Evolutionary conservation across 768 basidiomycete genomes (phyloP).

Genomic region (Lentinula edodes): DNA sequence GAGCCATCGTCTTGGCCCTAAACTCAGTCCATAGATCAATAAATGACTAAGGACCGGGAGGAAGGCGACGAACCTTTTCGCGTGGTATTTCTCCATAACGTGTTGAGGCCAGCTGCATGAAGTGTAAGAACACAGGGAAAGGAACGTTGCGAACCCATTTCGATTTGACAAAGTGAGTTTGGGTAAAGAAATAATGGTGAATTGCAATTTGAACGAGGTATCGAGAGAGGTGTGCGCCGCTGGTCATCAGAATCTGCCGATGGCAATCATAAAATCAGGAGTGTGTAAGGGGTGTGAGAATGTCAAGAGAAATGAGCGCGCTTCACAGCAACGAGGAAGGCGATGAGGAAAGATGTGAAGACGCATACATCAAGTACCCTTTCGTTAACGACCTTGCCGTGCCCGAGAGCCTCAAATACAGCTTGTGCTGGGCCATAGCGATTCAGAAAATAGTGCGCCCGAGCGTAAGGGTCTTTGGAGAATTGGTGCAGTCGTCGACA

Average conservation of each 20-base stretch:
- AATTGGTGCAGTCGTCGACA: constrained; percentile 57
- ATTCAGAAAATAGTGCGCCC: constrained; percentile 72
- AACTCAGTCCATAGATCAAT: background rate
- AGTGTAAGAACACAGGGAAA: constrained; percentile 55
- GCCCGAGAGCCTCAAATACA: constrained; percentile 68
- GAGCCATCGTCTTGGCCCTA: constrained; percentile 72
- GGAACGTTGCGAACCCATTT: constrained; percentile 66
- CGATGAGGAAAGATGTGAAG: constrained; percentile 13
- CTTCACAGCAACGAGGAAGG: constrained; percentile 8
- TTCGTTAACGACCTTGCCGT: constrained; percentile 59
- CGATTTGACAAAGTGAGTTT: constrained; percentile 69
- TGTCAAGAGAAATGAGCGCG: constrained; percentile 10
- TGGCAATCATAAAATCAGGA: constrained; percentile 11
- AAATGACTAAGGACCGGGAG: background rate
- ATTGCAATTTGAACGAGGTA: constrained; percentile 75
- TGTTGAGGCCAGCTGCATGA: constrained; percentile 52
- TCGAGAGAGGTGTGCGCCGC: constrained; percentile 73
- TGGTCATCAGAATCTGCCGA: constrained; percentile 61
- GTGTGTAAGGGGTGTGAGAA: constrained; percentile 17
- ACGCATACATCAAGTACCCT: constrained; percentile 62
- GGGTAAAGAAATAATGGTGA: constrained; percentile 73
- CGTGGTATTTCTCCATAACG: constrained; percentile 62
- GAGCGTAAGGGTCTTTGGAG: constrained; percentile 68
- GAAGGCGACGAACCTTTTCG: constrained; percentile 36
- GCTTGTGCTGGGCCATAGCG: constrained; percentile 69